Base-by-base conservation (phyloP, 148 eudicot species). In the Chenopodium berlandieri region DNA sequence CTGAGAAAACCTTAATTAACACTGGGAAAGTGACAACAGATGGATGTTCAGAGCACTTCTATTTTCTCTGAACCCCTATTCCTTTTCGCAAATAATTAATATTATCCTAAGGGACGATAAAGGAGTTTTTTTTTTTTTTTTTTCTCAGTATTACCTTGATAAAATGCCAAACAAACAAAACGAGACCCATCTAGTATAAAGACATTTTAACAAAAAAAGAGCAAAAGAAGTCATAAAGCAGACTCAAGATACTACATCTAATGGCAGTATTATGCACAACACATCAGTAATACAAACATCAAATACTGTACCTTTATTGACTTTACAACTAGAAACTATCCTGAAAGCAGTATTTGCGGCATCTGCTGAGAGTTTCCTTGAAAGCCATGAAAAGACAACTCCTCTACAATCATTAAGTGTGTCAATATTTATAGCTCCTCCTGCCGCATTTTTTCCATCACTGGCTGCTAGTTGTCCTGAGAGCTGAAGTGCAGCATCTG, bases 301-400 rank as follows among this genome's bases (percentile, higher is more conserved):
- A 70, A 66, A 62, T 20, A 50, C 20, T 23, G 17, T 87, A 95
- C 98, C 98, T 93, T 88, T 93, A 90, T 94, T 96, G 44, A 92
- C 91, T 89, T 94, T 96, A 82, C 99, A 96, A 48, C 97, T 83
- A 87, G 95, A 88, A 81, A 96, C 83, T 81, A 87, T 87, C 79
- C 99, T 89, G 82, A 91, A 90, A 1, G 90, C 92, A 82, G 84
- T 75, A 83, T 96, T 90, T 64, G 99, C 98, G 82, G 84, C 87
- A 64, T 94, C 94, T 66, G 86, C 80, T 62, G 97, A 74, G 58
- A 96, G 97, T 79, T 92, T 92, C 84, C 93, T 86, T 22, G 99
- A 89, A 85, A 96, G 88, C 98, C 98, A 96, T 27, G 98, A 90
- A 82, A 86, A 86, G 34, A 94, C 95, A 75, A 96, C 97, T 74